These are phyloP conservation scores for Hamiltosporidium tvaerminnensis DNA, from an alignment of 371 early-diverging fungal genomes.

Conservation along the genomic window DNA sequence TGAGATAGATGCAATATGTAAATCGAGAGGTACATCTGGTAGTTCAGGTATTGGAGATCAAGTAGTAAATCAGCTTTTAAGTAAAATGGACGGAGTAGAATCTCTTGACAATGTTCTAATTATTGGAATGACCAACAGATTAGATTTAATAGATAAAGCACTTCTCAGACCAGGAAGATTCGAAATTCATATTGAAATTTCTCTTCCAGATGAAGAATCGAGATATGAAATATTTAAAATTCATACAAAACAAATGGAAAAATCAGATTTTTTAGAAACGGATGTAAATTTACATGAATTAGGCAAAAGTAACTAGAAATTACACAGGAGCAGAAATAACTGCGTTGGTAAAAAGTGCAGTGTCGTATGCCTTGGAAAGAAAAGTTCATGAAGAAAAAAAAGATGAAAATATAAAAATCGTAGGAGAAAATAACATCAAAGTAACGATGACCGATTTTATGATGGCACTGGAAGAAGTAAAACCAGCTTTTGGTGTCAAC, in stretches of 20 bases:
- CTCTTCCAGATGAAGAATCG: slow-evolving; percentile 60
- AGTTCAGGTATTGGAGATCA: slow-evolving; percentile 91
- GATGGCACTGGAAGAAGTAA: slow-evolving; percentile 78
- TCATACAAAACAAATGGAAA: slow-evolving; percentile 67
- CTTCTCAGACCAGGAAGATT: slow-evolving; percentile 56
- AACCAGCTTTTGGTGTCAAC: slow-evolving; percentile 84
- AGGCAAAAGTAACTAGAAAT: slow-evolving; percentile 79
- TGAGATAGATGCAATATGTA: slow-evolving; percentile 98
- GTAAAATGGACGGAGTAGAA: slow-evolving; percentile 60
- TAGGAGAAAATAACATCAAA: slow-evolving; percentile 65
- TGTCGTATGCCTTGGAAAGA: slow-evolving; percentile 92
- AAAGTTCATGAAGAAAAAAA: slow-evolving; percentile 60
- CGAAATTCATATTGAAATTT: slow-evolving; percentile 54
- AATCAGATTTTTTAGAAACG: slow-evolving; percentile 64
- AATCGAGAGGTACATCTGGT: slow-evolving; percentile 74
- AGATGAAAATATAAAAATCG: slow-evolving; percentile 56
- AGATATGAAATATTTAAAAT: slow-evolving; percentile 66
- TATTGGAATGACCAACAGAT: slow-evolving; percentile 55
- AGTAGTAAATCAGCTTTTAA: slow-evolving; percentile 88
- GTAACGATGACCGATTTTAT: slow-evolving; percentile 77
- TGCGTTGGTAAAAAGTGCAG: slow-evolving; percentile 85
- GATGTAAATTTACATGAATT: slow-evolving; percentile 75
- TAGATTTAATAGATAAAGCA: slow-evolving; percentile 53
- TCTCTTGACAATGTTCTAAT: slow-evolving; percentile 52
- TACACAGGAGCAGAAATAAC: slow-evolving; percentile 97